phyloP scores from a whole-genome alignment of 176 grass and related monocot species.

The Zea mays region DNA sequence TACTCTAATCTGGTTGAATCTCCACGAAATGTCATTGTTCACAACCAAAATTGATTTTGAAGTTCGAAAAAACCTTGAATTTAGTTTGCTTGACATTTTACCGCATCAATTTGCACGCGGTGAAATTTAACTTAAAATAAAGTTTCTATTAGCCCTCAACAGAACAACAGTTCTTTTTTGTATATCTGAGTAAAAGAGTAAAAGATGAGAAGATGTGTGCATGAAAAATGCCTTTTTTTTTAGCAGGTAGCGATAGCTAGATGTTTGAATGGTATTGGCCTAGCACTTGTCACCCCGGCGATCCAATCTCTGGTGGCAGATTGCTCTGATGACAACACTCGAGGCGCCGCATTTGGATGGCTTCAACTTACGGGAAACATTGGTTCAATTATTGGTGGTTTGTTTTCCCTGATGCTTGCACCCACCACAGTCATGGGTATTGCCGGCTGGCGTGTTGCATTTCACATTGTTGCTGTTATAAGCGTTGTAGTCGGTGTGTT shows the following conservation, averaged over 20 bases:
- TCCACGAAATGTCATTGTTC: background rate
- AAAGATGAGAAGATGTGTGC: background rate
- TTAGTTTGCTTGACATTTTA: background rate
- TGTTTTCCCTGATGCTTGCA: conserved; percentile 64
- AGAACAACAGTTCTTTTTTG: background rate
- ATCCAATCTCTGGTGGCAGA: conserved; percentile 88
- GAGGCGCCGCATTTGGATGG: conserved; percentile 79
- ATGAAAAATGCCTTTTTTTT: background rate
- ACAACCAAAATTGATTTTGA: background rate
- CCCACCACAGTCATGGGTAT: conserved; percentile 68
- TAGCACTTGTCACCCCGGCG: conserved; percentile 72
- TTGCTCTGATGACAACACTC: conserved; percentile 62
- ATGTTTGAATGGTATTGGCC: conserved; percentile 74
- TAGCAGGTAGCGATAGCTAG: conserved; percentile 73
- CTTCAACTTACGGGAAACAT: conserved; percentile 80
- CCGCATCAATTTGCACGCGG: background rate
- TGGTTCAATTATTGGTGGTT: conserved; percentile 64
- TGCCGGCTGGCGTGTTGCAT: conserved; percentile 73
- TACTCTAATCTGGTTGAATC: background rate
- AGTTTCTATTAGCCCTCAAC: background rate
- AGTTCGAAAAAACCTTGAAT: background rate
- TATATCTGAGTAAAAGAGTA: background rate
- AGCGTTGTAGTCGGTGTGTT: conserved; percentile 57
- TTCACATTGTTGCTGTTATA: conserved; percentile 68
- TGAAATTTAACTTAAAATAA: background rate